A percentile compares a stretch with the other conserved stretches of the same genome.
Conservation (phyloP, 768 basidiomycete species). For the Trametes maxima region DNA sequence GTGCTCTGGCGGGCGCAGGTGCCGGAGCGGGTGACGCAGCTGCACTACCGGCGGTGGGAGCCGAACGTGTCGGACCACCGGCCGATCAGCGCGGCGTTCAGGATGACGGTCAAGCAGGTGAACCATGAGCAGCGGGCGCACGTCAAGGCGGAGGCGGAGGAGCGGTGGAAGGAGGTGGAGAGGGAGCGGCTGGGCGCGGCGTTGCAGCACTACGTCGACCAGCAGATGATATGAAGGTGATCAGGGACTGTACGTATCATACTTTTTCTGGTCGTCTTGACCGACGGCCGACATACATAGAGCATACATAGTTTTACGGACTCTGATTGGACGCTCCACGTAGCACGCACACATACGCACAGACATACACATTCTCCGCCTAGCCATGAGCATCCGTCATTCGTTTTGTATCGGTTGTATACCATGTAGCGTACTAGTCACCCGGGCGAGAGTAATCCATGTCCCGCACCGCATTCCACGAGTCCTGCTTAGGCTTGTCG, state of each 20-base stretch:
- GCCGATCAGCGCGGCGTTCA: conserved; percentile 82
- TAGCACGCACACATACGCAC: no score
- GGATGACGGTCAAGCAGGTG: conserved; percentile 73
- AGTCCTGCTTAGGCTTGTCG: background rate
- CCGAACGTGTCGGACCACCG: conserved; percentile 88
- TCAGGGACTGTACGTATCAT: background rate
- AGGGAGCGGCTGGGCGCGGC: conserved; percentile 34
- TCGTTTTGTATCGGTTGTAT: conserved; percentile 21
- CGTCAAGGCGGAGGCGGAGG: conserved; percentile 59
- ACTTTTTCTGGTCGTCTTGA: background rate
- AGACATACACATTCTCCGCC: background rate
- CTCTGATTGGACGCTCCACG: background rate
- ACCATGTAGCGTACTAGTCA: conserved; percentile 23
- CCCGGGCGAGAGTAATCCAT: conserved; percentile 12
- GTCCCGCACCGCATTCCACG: background rate
- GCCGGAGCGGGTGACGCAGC: conserved; percentile 56
- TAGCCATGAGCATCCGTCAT: background rate
- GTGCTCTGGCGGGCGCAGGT: conserved; percentile 75
- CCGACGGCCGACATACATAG: background rate
- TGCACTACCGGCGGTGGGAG: conserved; percentile 84
- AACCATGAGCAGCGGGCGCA: conserved; percentile 55
- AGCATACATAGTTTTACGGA: background rate
- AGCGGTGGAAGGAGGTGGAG: conserved; percentile 49
- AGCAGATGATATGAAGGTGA: conserved; percentile 26
- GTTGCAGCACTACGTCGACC: conserved; percentile 39